Evolutionary conservation across 164 flowering plant species (phyloP).

Genomic region (Euptelea pleiosperma): DNA sequence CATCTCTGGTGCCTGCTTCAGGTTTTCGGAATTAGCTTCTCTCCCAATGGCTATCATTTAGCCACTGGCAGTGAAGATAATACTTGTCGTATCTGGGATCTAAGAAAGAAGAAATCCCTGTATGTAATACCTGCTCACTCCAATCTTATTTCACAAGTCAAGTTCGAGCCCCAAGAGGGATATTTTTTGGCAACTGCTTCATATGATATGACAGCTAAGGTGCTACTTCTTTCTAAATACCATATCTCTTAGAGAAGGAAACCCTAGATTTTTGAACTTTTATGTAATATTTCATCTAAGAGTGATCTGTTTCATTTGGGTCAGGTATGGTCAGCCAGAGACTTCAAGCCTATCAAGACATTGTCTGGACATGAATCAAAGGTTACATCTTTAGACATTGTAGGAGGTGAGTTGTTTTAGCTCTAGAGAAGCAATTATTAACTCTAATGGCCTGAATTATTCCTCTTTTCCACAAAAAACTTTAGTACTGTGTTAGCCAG

Average conservation of each 20-base stretch:
- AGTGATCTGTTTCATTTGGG: background rate
- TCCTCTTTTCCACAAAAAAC: too few relatives aligned
- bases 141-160: conserved; percentile 86
- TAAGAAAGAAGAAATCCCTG: conserved; percentile 76
- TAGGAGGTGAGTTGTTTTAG: conserved; percentile 49
- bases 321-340: conserved; percentile 95
- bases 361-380: conserved; percentile 90
- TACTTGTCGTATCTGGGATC: conserved; percentile 94
- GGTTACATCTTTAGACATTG: conserved; percentile 72
- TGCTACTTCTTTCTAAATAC: conserved; percentile 14
- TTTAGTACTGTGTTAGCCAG: too few relatives aligned
- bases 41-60: conserved; percentile 95
- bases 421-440: background rate
- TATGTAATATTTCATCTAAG: background rate
- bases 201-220: conserved; percentile 93
- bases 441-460: too few relatives aligned
- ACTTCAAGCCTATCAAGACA: conserved; percentile 82
- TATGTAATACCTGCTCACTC: conserved; percentile 91
- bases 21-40: conserved; percentile 78
- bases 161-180: conserved; percentile 94
- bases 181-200: conserved; percentile 85
- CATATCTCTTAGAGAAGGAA: background rate
- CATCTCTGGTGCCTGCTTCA: conserved; percentile 25
- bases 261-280: background rate
- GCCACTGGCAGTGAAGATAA: conserved; percentile 97